phyloP scores from a whole-genome alignment of 805 yeast species.

The Lachancea fermentati region DNA sequence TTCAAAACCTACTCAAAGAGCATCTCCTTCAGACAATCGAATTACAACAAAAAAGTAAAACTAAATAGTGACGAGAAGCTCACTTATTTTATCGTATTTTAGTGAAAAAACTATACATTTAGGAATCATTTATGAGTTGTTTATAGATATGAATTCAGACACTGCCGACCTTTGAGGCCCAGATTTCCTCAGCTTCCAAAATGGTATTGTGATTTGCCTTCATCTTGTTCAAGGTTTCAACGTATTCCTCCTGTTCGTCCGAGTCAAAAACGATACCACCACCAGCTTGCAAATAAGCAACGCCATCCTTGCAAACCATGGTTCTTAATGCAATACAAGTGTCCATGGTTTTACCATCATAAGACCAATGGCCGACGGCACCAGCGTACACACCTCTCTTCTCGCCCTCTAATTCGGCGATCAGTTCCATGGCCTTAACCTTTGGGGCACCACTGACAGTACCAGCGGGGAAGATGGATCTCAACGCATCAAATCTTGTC shows the following conservation, averaged over 20 bases:
- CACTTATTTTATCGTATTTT: background rate
- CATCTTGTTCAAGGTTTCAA: slow-evolving; percentile 97
- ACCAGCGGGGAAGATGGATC: slow-evolving; percentile 98
- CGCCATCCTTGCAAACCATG: slow-evolving; percentile 87
- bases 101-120: background rate
- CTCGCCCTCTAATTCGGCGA: slow-evolving; percentile 83
- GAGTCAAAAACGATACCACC: slow-evolving; percentile 97
- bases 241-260: slow-evolving; percentile 90
- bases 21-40: background rate
- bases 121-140: too few species aligned
- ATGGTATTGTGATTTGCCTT: slow-evolving; percentile 85
- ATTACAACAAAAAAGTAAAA: background rate
- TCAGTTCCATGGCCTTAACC: slow-evolving; percentile 92
- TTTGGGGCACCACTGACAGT: slow-evolving; percentile 99
- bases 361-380: slow-evolving; percentile 98
- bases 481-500: slow-evolving; percentile 92
- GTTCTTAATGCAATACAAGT: slow-evolving; percentile 97
- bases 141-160: too few species aligned
- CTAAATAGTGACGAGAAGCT: background rate
- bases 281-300: slow-evolving; percentile 94
- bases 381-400: slow-evolving; percentile 97
- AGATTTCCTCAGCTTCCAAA: slow-evolving; percentile 81
- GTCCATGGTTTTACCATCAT: slow-evolving; percentile 91
- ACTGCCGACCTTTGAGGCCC: slow-evolving; percentile 46
- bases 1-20: background rate